Evolutionary conservation across 148 eudicot genomes (phyloP), one percentile per base, ranked within the genome.

Genomic region (Amaranthus cruentus): DNA sequence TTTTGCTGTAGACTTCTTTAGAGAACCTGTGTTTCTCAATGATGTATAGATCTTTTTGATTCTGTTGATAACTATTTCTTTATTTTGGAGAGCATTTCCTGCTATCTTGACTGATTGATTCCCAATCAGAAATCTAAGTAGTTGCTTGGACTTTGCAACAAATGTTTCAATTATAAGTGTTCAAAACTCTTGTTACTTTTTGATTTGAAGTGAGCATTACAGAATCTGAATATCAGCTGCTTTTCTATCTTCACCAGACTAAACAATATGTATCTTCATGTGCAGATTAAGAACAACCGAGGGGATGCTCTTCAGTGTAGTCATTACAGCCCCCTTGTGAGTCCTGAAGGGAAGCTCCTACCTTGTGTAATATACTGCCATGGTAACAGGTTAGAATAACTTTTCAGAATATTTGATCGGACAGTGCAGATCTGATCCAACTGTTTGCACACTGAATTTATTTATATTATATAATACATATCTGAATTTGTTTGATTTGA

Each of bases 281-380:
- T 84, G 79, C 88, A 95, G 99, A 83, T 95, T 71, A 81, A 77
- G 82, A 95, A 95, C 73, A 84, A 91, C 70, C 84, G 97, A 65
- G 92, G 85, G 57, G 94, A 95, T 79, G 83, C 77, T 75, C 97
- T 95, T 18, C 85, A 88, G 65, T 95, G 99, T 82, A 90, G 92
- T 76, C 97, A 95, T 81, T 95, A 95, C 76, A 75, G 84, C 76
- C 93, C 99, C 69, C 75, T 82, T 70, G 83, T 80, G 63, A 76
- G 76, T 66, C 90, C 99, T 50, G 96, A 90, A 81, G 99, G 85
- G 77, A 87, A 87, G 80, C 75, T 86, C 47, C 77, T 92, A 77
- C 99, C 99, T 53, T 95, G 99, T 82, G 94, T 92, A 9, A 92
- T 95, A 79, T 95, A 95, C 77, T 95, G 97, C 85, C 97, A 95